Base-by-base conservation (phyloP, 2,329 filamentous ascomycete species). In the Mycocentrospora acerina region DNA sequence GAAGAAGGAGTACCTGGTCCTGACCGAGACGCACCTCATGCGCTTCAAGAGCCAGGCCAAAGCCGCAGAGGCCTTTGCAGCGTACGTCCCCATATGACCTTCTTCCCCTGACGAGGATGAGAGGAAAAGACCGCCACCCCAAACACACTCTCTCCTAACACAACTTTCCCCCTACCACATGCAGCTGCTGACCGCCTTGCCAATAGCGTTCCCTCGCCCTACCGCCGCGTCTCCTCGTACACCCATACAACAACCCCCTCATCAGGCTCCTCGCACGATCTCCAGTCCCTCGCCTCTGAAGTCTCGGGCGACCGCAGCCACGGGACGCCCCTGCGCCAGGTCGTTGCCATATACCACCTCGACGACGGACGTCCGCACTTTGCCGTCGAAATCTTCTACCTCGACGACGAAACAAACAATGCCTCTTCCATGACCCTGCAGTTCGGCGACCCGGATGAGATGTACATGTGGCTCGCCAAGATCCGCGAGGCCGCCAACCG, bases 1-100 rank as follows among this genome's bases (percentile, higher is more conserved):
- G 68, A 85, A 83, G 69, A 83, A 78, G 64, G 83, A 87, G 60
- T 88, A 85, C 54, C 69, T 88, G 37, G 84, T 87, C 11, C 70
- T 88, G 48, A 88, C 83, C 6, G 83, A 86, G 48, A 79, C 76
- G 5, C 81, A 86, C 61, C 67, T 88, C 38, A 68, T 86, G 37
- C 76, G 83, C 10, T 86, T 84, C 70, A 85, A 86, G 63, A 84
- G 71, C 54, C 81, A 85, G 51, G 68, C 72, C 29, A 83, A 83
- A 60, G 84, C 84, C 10, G 72, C 76, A 18, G 83, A 87, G 41
- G 70, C 74, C 26, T 87, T 86, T 51, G 74, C 77, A 30, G 48
- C 51, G 42, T 71, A 51, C 28, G 55, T 40, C 12, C 10, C 19
- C 19, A n/a, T n/a, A n/a, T n/a, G n/a, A n/a, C n/a, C n/a, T n/a